Evolutionary conservation across 2,329 filamentous ascomycete genomes (phyloP).

Genomic region (Trichophyton equinum): DNA sequence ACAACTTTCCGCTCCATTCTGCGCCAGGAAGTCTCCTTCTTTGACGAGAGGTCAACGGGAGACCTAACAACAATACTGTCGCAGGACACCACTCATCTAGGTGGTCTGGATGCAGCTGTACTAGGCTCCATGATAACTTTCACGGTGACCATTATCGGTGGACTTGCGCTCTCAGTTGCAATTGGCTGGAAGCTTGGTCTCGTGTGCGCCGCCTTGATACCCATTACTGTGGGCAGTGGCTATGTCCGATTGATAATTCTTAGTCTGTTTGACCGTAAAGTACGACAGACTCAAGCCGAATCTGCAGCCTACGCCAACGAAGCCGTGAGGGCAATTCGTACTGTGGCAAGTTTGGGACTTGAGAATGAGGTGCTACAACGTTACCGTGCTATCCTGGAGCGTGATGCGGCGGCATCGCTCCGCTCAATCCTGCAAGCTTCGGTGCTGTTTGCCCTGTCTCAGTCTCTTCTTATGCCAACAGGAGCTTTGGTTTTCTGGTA

Average conservation of each 20-base stretch:
- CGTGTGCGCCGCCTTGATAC: constrained; percentile 46
- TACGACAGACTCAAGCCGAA: constrained; percentile 64
- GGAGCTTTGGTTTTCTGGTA: constrained; percentile 90
- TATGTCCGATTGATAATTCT: constrained; percentile 79
- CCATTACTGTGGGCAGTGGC: constrained; percentile 62
- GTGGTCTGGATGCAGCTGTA: not conserved
- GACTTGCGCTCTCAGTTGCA: not conserved
- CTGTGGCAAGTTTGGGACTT: constrained; percentile 77
- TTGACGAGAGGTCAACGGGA: constrained; percentile 84
- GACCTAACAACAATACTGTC: constrained; percentile 79
- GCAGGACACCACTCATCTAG: constrained; percentile 51
- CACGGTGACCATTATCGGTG: not conserved
- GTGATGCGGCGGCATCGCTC: constrained; percentile 5
- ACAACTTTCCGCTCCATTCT: constrained; percentile 74
- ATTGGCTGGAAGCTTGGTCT: constrained; percentile 8
- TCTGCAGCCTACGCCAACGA: constrained; percentile 84
- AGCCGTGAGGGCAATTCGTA: constrained; percentile 82
- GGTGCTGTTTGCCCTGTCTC: constrained; percentile 66
- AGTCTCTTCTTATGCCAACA: constrained; percentile 70
- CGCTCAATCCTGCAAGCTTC: constrained; percentile 50
- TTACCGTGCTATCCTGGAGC: constrained; percentile 55
- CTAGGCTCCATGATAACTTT: not conserved
- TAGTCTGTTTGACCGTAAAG: constrained; percentile 62
- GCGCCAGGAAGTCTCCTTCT: constrained; percentile 84
- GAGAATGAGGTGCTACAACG: constrained; percentile 65